Evolutionary conservation across 2,329 filamentous ascomycete species (phyloP), one percentile per base, ranked within the genome.

Genomic region (Dendryphion nanum): DNA sequence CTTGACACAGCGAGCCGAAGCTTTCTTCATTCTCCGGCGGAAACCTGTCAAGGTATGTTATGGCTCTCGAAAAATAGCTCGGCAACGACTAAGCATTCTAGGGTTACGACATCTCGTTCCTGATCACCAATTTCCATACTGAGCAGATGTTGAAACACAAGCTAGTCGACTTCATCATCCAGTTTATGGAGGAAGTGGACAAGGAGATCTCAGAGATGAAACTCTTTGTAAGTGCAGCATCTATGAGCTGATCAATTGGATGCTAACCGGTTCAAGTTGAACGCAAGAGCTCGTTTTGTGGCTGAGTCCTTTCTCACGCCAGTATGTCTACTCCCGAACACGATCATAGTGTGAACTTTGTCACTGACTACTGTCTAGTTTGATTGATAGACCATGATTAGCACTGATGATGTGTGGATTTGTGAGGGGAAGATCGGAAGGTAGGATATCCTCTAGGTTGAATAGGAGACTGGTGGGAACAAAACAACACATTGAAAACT

Each of bases 141-240:
- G 93, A 97, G 69, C 87, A 94, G 66, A 95, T 98, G 89, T 69
- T 97, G 64, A 97, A 97, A 76, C 91, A 98, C 67, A 97, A 98
- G 75, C 77, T 98, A 54, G 94, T 98, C 21, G 93, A 98, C 67
- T 98, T 98, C 61, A 95, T 98, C 54, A 96, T 98, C 51, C 85
- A 97, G 62, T 98, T 98, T 62, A 97, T 98, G 91, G 91, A 98
- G 69, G 93, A 98, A 67, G 94, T 98, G 4, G 94, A 98, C 69
- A 98, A 98, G 77, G 93, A 98, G 70, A 98, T 98, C 44, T 97
- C 93, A 3, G 94, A 98, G 73, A 97, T 98, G 93, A 98, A 98
- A 79, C 85, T 98, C 59, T 98, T 98, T 70, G 91, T 96, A 79
- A 54, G 88, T 75, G 18, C 6, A 14, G 19, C 19, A 19, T 4